Evolutionary conservation across 805 yeast genomes (phyloP).

Genomic region (Pichia scutulata): DNA sequence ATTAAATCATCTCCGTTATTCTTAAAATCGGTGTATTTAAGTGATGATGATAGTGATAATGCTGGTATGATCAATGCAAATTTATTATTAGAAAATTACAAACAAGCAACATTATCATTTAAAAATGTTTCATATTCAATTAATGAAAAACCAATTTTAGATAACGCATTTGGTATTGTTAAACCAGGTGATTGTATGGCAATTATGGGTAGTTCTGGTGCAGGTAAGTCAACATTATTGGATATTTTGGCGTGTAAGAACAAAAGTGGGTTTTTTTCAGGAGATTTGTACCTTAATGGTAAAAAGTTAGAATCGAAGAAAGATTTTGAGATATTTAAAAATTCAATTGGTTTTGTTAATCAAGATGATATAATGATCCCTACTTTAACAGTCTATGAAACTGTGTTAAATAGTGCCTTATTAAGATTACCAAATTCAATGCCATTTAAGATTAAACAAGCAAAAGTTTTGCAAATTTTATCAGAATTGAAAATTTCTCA

Average conservation of each 20-base stretch:
- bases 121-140: conserved; percentile 59
- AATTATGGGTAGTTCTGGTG: conserved; percentile 98
- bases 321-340: conserved; percentile 42
- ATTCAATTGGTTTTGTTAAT: conserved; percentile 87
- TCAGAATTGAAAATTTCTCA: conserved; percentile 76
- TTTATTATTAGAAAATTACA: conserved; percentile 40
- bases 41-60: conserved; percentile 23
- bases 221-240: conserved; percentile 90
- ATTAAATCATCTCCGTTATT: conserved; percentile 59
- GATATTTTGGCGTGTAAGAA: conserved; percentile 87
- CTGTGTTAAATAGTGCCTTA: conserved; percentile 86
- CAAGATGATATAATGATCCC: conserved; percentile 90
- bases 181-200: conserved; percentile 88
- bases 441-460: conserved; percentile 64
- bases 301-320: conserved; percentile 26
- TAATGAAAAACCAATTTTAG: conserved; percentile 47
- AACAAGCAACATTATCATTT: conserved; percentile 70
- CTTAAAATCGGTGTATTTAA: conserved; percentile 22
- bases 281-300: conserved; percentile 76
- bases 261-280: conserved; percentile 64
- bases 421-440: conserved; percentile 76
- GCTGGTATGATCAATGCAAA: conserved; percentile 29
- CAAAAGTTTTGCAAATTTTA: conserved; percentile 78
- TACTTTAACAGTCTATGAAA: conserved; percentile 91
- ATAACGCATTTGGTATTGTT: conserved; percentile 63